phyloP scores from a whole-genome alignment of 768 basidiomycete species.

The Rhodosporidiobolus odoratus region DNA sequence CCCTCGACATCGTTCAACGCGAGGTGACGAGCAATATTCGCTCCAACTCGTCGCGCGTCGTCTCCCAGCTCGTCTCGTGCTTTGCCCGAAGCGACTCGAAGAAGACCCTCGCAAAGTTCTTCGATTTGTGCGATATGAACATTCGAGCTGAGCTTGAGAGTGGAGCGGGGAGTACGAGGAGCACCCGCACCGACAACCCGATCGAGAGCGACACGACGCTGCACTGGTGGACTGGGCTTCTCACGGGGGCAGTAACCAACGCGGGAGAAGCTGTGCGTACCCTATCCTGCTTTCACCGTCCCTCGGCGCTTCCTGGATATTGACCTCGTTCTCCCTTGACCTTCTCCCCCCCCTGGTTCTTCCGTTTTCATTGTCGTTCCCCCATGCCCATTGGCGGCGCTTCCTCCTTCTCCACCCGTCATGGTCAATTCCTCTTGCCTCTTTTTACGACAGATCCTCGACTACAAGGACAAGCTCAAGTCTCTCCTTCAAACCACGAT shows the following conservation, averaged over 20 bases:
- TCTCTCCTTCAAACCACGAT: conserved; percentile 61
- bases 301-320: no score
- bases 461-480: conserved; percentile 60
- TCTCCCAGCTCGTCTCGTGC: conserved; percentile 79
- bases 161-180: conserved; percentile 64
- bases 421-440: no score
- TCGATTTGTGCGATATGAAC: conserved; percentile 67
- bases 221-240: conserved; percentile 76
- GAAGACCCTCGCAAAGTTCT: conserved; percentile 70
- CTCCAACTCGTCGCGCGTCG: conserved; percentile 82
- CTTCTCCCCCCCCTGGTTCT: no score
- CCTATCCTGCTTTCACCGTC: no score
- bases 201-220: conserved; percentile 55
- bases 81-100: conserved; percentile 71
- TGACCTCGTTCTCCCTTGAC: no score
- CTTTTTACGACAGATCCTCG: conserved; percentile 54
- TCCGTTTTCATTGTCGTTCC: no score
- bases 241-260: conserved; percentile 67
- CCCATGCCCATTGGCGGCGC: no score
- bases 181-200: conserved; percentile 59
- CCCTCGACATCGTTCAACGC: conserved; percentile 74
- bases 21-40: conserved; percentile 85
- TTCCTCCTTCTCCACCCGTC: no score
- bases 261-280: conserved; percentile 55
- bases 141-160: conserved; percentile 73